Evolutionary conservation across 2,329 filamentous ascomycete genomes (phyloP).

Genomic region (Sporothrix luriei): DNA sequence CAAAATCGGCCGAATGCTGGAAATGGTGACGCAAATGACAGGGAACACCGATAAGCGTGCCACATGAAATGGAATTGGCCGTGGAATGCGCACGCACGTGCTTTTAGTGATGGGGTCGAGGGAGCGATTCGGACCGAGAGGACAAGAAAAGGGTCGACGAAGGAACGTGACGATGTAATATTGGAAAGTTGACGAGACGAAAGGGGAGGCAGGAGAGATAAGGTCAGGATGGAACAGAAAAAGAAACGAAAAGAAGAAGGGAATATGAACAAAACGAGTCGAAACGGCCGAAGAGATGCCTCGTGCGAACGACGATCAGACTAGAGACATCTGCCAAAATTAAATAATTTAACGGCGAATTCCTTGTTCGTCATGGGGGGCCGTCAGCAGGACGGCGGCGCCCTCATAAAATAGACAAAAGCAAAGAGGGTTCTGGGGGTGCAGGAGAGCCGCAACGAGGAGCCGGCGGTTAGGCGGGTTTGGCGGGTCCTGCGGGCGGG

Average conservation of each 20-base stretch:
- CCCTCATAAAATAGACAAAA: background rate
- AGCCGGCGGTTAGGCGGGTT: constrained; percentile 14
- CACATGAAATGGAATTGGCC: background rate
- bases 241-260: background rate
- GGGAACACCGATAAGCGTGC: background rate
- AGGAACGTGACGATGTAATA: background rate
- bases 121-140: background rate
- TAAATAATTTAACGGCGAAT: constrained; percentile 27
- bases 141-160: too few relatives aligned
- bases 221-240: background rate
- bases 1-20: background rate
- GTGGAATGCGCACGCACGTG: constrained; percentile 22
- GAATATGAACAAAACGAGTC: background rate
- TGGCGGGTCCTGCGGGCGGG: background rate
- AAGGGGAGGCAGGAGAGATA: background rate
- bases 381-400: background rate
- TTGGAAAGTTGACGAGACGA: background rate
- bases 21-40: background rate
- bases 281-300: background rate
- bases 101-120: background rate
- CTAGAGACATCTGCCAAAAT: constrained; percentile 17
- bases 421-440: background rate
- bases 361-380: constrained; percentile 16
- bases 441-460: constrained; percentile 2
- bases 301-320: background rate